A percentile compares a stretch with the other conserved stretches of the same genome.
These are phyloP conservation scores for Aspergillus aculeatinus DNA, from an alignment of 2,329 filamentous ascomycete genomes.

Conservation along the genomic window DNA sequence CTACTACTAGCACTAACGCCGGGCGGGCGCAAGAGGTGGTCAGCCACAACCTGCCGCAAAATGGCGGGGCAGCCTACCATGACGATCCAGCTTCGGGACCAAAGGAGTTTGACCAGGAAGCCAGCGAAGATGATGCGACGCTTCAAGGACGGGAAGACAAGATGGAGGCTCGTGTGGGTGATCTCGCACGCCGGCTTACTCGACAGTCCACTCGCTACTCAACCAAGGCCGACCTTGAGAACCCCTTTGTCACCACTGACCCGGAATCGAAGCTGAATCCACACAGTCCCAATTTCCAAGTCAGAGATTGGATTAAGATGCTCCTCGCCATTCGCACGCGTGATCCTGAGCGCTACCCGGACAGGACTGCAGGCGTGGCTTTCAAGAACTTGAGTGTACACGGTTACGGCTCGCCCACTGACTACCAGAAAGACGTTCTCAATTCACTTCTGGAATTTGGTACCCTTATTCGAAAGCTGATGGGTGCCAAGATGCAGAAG, in stretches of 20 bases:
- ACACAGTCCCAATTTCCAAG: constrained; percentile 21
- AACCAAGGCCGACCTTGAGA: constrained; percentile 15
- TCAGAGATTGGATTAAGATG: constrained; percentile 23
- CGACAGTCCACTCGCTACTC: constrained; percentile 24
- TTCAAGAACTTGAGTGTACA: constrained; percentile 65
- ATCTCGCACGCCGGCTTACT: constrained; percentile 19
- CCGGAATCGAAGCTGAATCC: constrained; percentile 22
- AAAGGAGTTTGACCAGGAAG: constrained; percentile 6
- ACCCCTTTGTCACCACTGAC: constrained; percentile 19
- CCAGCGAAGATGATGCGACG: constrained; percentile 17
- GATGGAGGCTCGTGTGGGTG: constrained; percentile 11
- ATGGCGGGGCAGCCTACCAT: constrained; percentile 7
- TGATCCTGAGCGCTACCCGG: constrained; percentile 18
- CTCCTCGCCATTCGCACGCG: constrained; percentile 21
- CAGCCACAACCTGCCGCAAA: constrained; percentile 16
- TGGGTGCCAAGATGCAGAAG: constrained; percentile 17
- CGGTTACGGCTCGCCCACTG: constrained; percentile 64
- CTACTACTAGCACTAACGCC: constrained; percentile 11
- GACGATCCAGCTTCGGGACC: constrained; percentile 3
- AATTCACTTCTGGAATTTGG: constrained; percentile 55
- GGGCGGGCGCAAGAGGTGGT: constrained; percentile 16
- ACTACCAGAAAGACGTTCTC: constrained; percentile 65
- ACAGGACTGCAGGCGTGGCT: constrained; percentile 55
- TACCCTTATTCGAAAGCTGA: constrained; percentile 23
- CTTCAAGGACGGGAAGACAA: constrained; percentile 10